Conservation (phyloP, 805 yeast genomes). For the Teunomyces pallodes region DNA sequence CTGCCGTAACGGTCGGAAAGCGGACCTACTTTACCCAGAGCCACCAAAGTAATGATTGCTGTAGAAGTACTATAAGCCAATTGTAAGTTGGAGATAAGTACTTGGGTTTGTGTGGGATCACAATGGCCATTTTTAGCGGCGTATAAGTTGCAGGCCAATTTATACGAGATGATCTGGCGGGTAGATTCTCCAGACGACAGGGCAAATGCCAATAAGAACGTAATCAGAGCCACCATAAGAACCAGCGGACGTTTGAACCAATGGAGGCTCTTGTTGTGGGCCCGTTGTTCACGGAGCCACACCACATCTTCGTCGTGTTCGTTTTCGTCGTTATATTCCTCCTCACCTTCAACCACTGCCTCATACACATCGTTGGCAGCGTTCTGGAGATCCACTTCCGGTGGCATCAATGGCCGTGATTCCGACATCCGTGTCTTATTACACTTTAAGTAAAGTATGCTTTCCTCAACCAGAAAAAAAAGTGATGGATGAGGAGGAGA, state of each 20-base stretch:
- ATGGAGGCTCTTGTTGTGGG: conserved; percentile 38
- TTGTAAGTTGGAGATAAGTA: conserved; percentile 47
- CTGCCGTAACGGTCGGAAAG: conserved; percentile 39
- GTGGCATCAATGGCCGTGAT: neutral
- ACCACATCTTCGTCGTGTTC: conserved; percentile 39
- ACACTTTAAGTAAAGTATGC: neutral
- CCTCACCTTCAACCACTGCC: conserved; percentile 38
- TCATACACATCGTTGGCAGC: conserved; percentile 39
- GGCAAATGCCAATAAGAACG: conserved; percentile 45
- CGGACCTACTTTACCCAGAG: conserved; percentile 52
- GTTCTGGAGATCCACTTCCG: conserved; percentile 17
- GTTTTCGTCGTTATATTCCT: conserved; percentile 29
- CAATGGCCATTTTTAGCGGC: conserved; percentile 16
- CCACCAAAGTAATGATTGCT: conserved; percentile 47
- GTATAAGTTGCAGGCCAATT: conserved; percentile 22
- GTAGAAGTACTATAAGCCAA: conserved; percentile 40
- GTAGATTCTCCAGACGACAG: conserved; percentile 35
- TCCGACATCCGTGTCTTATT: neutral
- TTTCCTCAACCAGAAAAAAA: too few relatives aligned
- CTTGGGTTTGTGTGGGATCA: conserved; percentile 33
- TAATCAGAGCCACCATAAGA: conserved; percentile 42
- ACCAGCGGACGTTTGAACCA: conserved; percentile 63
- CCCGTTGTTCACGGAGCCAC: conserved; percentile 50
- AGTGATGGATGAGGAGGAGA: too few relatives aligned
- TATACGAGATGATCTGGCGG: conserved; percentile 35